phyloP scores from a whole-genome alignment of 169 alveolate species.

The Eimeria praecox region DNA sequence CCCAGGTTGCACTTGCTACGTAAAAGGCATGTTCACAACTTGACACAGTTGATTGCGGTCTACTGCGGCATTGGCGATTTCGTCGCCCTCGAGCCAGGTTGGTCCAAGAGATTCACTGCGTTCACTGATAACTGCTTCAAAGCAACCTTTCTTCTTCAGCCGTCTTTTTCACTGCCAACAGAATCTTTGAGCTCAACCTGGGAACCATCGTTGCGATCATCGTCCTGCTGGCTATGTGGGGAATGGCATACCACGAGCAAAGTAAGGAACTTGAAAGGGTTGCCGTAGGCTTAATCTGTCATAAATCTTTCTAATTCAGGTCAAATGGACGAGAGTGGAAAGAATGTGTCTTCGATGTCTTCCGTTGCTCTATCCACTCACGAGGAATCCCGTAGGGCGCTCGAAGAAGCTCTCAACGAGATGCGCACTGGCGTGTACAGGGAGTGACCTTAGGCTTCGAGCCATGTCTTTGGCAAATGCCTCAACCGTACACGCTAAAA shows the following conservation, averaged over 20 bases:
- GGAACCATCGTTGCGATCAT: constrained; percentile 27
- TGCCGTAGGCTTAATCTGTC: neutral
- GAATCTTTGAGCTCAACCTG: constrained; percentile 66
- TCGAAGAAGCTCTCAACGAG: constrained; percentile 67
- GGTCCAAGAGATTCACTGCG: neutral
- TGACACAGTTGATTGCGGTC: constrained; percentile 43
- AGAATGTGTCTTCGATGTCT: constrained; percentile 64
- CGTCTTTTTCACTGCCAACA: constrained; percentile 55
- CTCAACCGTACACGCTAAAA: constrained; percentile 1
- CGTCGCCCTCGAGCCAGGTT: constrained; percentile 76
- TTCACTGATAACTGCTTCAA: neutral
- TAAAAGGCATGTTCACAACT: neutral
- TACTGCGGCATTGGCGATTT: constrained; percentile 58
- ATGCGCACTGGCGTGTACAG: constrained; percentile 47
- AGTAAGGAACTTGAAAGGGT: neutral
- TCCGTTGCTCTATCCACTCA: constrained; percentile 66
- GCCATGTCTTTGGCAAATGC: constrained; percentile 12
- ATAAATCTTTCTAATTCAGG: neutral
- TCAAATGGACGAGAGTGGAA: constrained; percentile 70
- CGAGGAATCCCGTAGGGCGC: constrained; percentile 70
- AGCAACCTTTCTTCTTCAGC: neutral
- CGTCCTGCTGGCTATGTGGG: constrained; percentile 58
- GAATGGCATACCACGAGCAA: constrained; percentile 58
- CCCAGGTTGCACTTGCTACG: neutral
- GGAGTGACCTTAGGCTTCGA: constrained; percentile 8